Percentiles rank a stretch among this genome's conserved stretches.
Conservation (phyloP, 257 asterid species). For the Perilla frutescens region DNA sequence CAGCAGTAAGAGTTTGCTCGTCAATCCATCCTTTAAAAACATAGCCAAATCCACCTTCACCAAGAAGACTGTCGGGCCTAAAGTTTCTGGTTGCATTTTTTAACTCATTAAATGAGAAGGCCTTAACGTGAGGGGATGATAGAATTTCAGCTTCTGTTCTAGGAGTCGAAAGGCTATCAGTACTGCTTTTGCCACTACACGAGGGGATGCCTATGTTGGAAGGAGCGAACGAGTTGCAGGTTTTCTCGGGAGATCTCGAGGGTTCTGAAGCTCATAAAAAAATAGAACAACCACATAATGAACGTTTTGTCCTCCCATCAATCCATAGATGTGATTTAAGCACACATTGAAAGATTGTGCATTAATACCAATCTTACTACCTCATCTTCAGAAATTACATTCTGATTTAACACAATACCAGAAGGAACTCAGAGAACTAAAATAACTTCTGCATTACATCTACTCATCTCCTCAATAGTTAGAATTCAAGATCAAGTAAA, state of each 20-base stretch:
- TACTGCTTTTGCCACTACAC: slow-evolving; percentile 20
- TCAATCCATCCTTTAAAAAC: slow-evolving; percentile 29
- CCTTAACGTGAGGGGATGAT: slow-evolving; percentile 59
- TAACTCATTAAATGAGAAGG: slow-evolving; percentile 64
- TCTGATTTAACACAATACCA: no score
- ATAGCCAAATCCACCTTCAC: slow-evolving; percentile 79
- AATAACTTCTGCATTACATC: no score
- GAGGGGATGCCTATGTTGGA: slow-evolving; percentile 20
- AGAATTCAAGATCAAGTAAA: no score
- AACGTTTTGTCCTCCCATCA: no score
- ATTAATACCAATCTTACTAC: background rate
- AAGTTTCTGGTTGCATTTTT: slow-evolving; percentile 73
- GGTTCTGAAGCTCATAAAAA: slow-evolving; percentile 45
- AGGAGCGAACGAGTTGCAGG: slow-evolving; percentile 34
- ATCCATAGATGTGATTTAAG: background rate
- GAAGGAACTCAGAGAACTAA: no score
- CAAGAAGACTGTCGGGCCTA: slow-evolving; percentile 69
- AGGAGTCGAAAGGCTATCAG: slow-evolving; percentile 57
- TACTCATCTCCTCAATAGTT: no score
- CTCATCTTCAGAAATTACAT: background rate
- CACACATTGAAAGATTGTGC: background rate
- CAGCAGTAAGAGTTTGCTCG: slow-evolving; percentile 47
- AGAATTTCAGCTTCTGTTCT: slow-evolving; percentile 61
- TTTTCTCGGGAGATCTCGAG: slow-evolving; percentile 44
- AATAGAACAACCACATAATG: background rate